Evolutionary conservation across 192 early-diverging fungal genomes (phyloP).

Genomic region (Piromyces finnis): DNA sequence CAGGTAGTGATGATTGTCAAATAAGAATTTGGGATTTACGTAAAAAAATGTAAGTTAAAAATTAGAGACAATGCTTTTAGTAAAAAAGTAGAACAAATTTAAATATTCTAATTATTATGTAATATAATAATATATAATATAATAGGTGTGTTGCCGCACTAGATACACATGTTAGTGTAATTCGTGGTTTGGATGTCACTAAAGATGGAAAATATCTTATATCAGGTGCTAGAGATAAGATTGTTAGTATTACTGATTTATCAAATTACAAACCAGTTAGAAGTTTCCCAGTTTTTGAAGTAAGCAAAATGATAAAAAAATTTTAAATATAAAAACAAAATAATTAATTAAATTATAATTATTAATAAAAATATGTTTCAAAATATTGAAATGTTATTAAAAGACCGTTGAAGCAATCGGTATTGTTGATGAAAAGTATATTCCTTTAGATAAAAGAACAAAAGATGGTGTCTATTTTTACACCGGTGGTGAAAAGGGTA

Average conservation of each 20-base stretch:
- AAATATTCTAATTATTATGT: no score
- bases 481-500: slow-evolving; percentile 69
- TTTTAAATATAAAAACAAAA: not conserved
- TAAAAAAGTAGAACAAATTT: no score
- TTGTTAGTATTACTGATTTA: slow-evolving; percentile 80
- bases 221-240: slow-evolving; percentile 75
- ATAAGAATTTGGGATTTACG: slow-evolving; percentile 82
- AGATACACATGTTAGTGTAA: slow-evolving; percentile 72
- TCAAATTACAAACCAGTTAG: slow-evolving; percentile 34
- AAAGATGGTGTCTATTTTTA: slow-evolving; percentile 38
- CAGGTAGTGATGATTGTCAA: slow-evolving; percentile 81
- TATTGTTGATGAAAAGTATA: slow-evolving; percentile 8
- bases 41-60: slow-evolving; percentile 30
- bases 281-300: slow-evolving; percentile 76
- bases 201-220: slow-evolving; percentile 49
- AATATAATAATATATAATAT: no score
- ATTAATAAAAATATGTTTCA: no score
- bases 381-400: no score
- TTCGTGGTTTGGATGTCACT: slow-evolving; percentile 74
- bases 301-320: not conserved
- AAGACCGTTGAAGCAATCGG: slow-evolving; percentile 68
- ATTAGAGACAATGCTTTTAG: no score
- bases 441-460: not conserved
- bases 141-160: slow-evolving; percentile 52
- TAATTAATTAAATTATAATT: no score